Evolutionary conservation across 768 basidiomycete genomes (phyloP).

Genomic region (Boletus reticuloceps): DNA sequence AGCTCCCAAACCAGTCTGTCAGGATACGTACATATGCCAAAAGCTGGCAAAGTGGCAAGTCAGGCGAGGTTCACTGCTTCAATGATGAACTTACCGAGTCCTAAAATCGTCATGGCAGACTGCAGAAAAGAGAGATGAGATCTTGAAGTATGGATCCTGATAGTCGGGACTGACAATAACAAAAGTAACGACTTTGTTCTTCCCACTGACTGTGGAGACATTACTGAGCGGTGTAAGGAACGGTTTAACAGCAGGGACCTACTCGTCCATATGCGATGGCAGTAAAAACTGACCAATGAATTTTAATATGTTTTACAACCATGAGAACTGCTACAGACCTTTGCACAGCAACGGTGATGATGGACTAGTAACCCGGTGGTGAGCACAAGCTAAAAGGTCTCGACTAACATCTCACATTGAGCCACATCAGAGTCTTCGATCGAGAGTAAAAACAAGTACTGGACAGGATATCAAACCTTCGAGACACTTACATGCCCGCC

Average conservation of each 20-base stretch:
- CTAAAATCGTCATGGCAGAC: neutral
- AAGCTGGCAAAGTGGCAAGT: neutral
- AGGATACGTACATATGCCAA: conserved; percentile 9
- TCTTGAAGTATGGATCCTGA: neutral
- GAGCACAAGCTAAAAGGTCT: neutral
- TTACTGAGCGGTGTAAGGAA: neutral
- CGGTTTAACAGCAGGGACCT: neutral
- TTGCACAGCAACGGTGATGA: neutral
- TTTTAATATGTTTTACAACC: neutral
- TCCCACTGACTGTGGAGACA: conserved; percentile 11
- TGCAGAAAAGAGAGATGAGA: neutral
- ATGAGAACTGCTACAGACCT: neutral
- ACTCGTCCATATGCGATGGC: conserved; percentile 15
- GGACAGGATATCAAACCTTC: too few relatives aligned
- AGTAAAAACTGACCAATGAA: conserved; percentile 9
- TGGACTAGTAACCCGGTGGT: neutral
- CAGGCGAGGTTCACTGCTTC: neutral
- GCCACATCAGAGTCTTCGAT: neutral
- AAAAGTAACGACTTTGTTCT: conserved; percentile 10
- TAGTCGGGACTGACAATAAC: conserved; percentile 4
- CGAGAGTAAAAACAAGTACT: too few relatives aligned
- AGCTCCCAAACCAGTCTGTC: neutral
- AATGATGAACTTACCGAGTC: conserved; percentile 1
- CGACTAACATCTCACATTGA: neutral
- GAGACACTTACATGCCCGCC: conserved; percentile 5